Conservation (phyloP, 192 early-diverging fungal species). For the Backusella parvicylindrica region DNA sequence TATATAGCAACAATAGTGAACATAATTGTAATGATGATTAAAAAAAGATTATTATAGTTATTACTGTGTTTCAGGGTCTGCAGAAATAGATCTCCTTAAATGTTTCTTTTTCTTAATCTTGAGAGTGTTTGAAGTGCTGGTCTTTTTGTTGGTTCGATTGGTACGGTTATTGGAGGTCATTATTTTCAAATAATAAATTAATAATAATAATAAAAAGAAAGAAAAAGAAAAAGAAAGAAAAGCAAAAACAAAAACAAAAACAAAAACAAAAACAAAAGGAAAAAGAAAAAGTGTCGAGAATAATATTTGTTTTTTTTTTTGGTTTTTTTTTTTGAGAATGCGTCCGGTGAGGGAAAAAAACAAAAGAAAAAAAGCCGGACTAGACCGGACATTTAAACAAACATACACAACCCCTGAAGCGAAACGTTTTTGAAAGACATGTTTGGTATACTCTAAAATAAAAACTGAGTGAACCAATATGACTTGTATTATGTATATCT, state of each 20-base stretch:
- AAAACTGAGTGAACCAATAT: neutral
- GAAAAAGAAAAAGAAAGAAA: neutral
- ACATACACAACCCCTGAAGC: neutral
- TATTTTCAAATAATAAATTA: neutral
- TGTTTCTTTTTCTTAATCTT: neutral
- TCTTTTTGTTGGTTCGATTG: neutral
- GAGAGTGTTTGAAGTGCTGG: neutral
- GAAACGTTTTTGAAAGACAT: neutral
- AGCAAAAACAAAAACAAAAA: neutral
- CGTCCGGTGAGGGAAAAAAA: neutral
- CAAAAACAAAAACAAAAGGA: neutral
- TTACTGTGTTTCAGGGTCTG: constrained; percentile 2
- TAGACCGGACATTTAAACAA: neutral
- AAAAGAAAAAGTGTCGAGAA: neutral
- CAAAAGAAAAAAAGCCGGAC: neutral
- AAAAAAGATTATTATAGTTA: neutral
- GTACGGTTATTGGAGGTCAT: neutral
- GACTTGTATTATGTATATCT: too few relatives aligned
- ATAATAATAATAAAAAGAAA: neutral
- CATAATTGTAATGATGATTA: neutral
- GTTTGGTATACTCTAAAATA: neutral
- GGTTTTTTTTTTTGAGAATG: neutral
- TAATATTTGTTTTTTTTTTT: neutral
- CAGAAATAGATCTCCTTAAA: neutral
- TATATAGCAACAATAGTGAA: neutral